Conservation (phyloP, 2,329 filamentous ascomycete species). For the Fusarium chlamydosporum region DNA sequence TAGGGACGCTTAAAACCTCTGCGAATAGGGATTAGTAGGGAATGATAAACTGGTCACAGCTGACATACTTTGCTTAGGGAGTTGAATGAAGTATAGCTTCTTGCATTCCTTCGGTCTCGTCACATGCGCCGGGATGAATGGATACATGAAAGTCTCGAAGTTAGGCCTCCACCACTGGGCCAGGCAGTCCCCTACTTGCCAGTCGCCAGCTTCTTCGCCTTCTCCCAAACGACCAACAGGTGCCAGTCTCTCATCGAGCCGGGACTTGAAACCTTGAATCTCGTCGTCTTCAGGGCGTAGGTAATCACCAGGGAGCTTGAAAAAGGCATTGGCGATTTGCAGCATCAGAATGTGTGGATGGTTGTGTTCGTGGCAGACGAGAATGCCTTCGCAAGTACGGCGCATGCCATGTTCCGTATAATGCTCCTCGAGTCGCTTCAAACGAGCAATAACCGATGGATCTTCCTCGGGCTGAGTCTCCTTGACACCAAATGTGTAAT, state of each 20-base stretch:
- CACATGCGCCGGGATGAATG: slow-evolving; percentile 95
- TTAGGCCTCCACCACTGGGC: slow-evolving; percentile 99
- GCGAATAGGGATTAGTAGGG: slow-evolving; percentile 28
- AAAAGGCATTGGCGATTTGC: slow-evolving; percentile 99
- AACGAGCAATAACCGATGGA: slow-evolving; percentile 90
- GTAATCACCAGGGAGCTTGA: slow-evolving; percentile 98
- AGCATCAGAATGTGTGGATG: slow-evolving; percentile 99
- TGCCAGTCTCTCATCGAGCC: slow-evolving; percentile 92
- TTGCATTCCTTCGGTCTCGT: slow-evolving; percentile 99
- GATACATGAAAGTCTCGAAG: slow-evolving; percentile 99
- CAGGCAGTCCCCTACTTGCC: slow-evolving; percentile 94
- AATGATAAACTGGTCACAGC: not conserved
- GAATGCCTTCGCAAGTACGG: slow-evolving; percentile 94
- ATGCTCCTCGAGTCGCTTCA: slow-evolving; percentile 96
- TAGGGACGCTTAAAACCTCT: slow-evolving; percentile 96
- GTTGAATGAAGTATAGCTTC: slow-evolving; percentile 97
- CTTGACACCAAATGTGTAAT: slow-evolving; percentile 99
- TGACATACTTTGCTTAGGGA: slow-evolving; percentile 85
- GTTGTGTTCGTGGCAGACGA: slow-evolving; percentile 99
- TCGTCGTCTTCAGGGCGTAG: slow-evolving; percentile 91
- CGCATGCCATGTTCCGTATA: slow-evolving; percentile 95
- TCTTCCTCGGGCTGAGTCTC: slow-evolving; percentile 99
- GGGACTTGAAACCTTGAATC: slow-evolving; percentile 91
- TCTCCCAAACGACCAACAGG: slow-evolving; percentile 90
- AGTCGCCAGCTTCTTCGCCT: slow-evolving; percentile 86